These are phyloP conservation scores for Kuraishia piskuri DNA, from an alignment of 805 yeast genomes.

Conservation along the genomic window DNA sequence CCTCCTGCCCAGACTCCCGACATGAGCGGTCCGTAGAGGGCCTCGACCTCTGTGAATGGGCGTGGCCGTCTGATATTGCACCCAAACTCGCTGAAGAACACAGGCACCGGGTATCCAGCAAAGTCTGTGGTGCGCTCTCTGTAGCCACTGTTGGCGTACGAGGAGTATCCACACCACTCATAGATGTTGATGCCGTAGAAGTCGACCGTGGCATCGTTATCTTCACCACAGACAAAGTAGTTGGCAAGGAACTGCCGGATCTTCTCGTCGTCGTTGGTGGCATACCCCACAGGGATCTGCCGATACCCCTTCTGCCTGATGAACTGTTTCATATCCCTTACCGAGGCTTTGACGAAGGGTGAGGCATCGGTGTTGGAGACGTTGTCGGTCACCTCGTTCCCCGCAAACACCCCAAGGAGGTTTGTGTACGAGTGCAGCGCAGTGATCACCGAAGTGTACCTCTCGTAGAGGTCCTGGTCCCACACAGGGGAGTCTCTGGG, in stretches of 20 bases:
- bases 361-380: constrained; percentile 23
- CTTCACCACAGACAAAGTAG: constrained; percentile 35
- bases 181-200: constrained; percentile 77
- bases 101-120: constrained; percentile 58
- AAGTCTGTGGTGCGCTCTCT: constrained; percentile 50
- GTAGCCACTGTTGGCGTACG: constrained; percentile 73
- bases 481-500: constrained; percentile 51
- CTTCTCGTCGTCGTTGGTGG: constrained; percentile 35
- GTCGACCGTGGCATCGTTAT: constrained; percentile 53
- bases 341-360: constrained; percentile 38
- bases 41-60: constrained; percentile 61
- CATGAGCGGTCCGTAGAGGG: constrained; percentile 65
- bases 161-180: constrained; percentile 85
- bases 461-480: constrained; percentile 37
- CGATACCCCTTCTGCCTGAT: constrained; percentile 27
- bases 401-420: constrained; percentile 30
- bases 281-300: constrained; percentile 35
- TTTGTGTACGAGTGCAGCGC: constrained; percentile 29
- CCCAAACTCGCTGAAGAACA: constrained; percentile 73
- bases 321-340: constrained; percentile 34
- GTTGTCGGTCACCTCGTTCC: constrained; percentile 29
- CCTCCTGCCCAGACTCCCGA: constrained; percentile 82
- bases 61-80: constrained; percentile 58
- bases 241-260: constrained; percentile 34
- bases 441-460: constrained; percentile 36